Percentiles rank a stretch among this genome's conserved stretches.
These are phyloP conservation scores for Tetrapisispora taiwanensis DNA, from an alignment of 805 yeast species.

Conservation along the genomic window DNA sequence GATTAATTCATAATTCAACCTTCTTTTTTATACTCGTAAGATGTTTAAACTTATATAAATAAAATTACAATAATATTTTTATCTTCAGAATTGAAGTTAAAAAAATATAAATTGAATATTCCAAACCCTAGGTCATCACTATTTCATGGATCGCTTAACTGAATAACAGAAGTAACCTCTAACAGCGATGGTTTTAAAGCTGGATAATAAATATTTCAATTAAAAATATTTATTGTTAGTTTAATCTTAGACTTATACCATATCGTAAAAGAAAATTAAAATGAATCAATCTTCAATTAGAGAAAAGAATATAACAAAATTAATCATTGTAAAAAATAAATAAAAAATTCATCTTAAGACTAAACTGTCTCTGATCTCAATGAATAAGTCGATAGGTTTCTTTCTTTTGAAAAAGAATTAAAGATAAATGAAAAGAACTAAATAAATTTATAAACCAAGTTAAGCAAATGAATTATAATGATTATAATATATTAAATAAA, in stretches of 20 bases:
- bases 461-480: no score
- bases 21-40: no score
- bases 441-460: no score
- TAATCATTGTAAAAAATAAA: background rate
- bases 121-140: conserved; percentile 93
- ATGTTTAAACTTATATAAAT: no score
- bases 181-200: conserved; percentile 98
- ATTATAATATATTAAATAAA: no score
- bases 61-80: no score
- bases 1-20: no score
- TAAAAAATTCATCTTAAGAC: background rate
- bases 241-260: conserved; percentile 2
- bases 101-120: conserved; percentile 40
- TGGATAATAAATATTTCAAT: conserved; percentile 29
- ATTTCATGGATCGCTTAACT: conserved; percentile 79
- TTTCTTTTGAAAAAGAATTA: background rate
- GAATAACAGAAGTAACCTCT: conserved; percentile 63
- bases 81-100: no score
- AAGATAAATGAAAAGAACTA: no score
- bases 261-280: background rate
- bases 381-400: background rate
- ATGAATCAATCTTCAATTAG: background rate
- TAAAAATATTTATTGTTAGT: background rate
- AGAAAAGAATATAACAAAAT: conserved; percentile 1
- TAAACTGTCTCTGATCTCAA: background rate